Conservation (phyloP, 257 asterid species). For the Solanum infundibuliforme region DNA sequence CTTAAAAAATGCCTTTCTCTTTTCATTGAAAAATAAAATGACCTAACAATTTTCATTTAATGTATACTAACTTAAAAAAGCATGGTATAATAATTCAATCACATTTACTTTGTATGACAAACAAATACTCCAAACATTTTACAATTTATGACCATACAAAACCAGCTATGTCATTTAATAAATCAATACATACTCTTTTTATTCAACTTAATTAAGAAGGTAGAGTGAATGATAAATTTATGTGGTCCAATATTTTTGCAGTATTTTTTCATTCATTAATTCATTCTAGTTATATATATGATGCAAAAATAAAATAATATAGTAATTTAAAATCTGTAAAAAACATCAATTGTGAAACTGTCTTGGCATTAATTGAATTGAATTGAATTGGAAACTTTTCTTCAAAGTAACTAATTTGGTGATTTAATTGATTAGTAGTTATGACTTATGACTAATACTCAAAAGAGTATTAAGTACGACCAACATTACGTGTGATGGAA, state of each 20-base stretch:
- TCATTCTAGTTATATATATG: neutral
- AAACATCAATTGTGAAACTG: neutral
- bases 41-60: neutral
- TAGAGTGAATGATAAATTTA: neutral
- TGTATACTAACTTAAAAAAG: neutral
- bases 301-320: neutral
- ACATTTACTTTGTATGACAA: neutral
- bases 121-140: neutral
- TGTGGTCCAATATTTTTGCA: neutral
- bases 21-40: neutral
- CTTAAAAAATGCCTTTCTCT: neutral
- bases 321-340: neutral
- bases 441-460: neutral
- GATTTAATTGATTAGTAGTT: neutral
- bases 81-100: neutral
- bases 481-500: neutral
- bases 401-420: neutral
- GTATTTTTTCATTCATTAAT: neutral
- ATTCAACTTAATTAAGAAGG: neutral
- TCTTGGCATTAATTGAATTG: neutral
- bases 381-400: neutral
- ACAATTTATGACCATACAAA: neutral
- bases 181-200: neutral
- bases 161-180: neutral
- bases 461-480: neutral